Evolutionary conservation across 148 eudicot species (phyloP), one percentile per base, ranked within the genome.

Genomic region (Rheum nobile): DNA sequence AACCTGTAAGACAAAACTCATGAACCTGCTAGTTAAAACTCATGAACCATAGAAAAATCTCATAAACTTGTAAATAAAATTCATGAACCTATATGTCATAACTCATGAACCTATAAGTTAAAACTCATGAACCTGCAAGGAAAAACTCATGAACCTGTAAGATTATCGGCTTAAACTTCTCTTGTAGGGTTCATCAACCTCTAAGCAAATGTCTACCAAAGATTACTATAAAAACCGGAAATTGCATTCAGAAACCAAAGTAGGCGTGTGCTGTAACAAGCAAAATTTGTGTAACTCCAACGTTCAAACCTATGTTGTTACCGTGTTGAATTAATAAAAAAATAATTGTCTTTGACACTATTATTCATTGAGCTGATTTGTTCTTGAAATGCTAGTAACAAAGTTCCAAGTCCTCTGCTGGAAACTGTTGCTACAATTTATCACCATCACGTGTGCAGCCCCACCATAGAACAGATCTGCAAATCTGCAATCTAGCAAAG

Each of bases 291-390:
- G 22, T 8, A 65, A 65, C 70, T 65, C 14, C 9, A 65, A 34
- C 4, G 70, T 65, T 65, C 41, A 65, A 41, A 34, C 39, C 70
- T 65, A 65, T 65, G 70, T 65, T 65, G 70, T 65, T 65, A 65
- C 41, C 70, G 70, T 65, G 41, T 65, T 65, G 70, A 65, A 65
- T 32, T 65, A 65, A 65, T 65, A 41, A 65, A 65, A 65, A 65
- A 65, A 65, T 65, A 65, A 65, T 41, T 32, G 70, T 34, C 70
- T 10, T 34, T 32, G 70, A 65, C 39, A 65, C 70, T 65, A 65
- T 65, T 65, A 65, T 65, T 65, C 22, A 65, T 65, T 65, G 39
- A 65, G 70, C 70, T 65, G 70, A 65, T 65, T 65, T 65, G 70
- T 21, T 32, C 70, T 34, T 39, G 69, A 63, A 63, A 65, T 65